These are phyloP conservation scores for Colletotrichum salicis DNA, from an alignment of 2,329 filamentous ascomycete species.

Conservation along the genomic window DNA sequence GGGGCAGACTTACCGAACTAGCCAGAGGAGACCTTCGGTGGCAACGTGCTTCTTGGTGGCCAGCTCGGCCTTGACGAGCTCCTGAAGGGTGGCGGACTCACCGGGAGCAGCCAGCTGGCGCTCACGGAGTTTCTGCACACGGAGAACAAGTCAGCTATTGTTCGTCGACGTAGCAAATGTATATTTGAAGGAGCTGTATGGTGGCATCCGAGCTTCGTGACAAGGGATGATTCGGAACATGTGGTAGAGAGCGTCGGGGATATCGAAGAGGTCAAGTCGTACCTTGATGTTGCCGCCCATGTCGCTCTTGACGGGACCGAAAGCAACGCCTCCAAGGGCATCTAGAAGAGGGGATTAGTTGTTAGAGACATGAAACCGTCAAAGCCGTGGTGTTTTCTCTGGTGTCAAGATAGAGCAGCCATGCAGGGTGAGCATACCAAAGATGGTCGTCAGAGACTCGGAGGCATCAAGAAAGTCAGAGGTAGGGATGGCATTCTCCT, in stretches of 20 bases:
- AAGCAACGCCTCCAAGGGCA: conserved; percentile 76
- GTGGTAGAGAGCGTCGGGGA: conserved; percentile 6
- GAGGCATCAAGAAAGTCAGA: conserved; percentile 90
- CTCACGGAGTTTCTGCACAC: conserved; percentile 83
- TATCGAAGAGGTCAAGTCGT: conserved; percentile 37
- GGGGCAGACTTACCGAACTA: conserved; percentile 74
- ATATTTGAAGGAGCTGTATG: not conserved
- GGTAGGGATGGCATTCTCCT: conserved; percentile 83
- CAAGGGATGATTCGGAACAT: conserved; percentile 18
- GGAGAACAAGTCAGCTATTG: not conserved
- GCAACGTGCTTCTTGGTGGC: conserved; percentile 90
- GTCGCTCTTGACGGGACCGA: conserved; percentile 90
- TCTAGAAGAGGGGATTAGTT: conserved; percentile 53
- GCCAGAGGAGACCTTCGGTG: conserved; percentile 90
- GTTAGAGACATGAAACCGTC: conserved; percentile 11
- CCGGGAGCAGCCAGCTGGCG: conserved; percentile 81
- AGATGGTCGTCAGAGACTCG: conserved; percentile 86
- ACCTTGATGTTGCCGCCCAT: conserved; percentile 93
- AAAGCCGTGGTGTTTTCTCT: not conserved
- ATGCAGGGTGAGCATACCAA: conserved; percentile 65
- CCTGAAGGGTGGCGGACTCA: conserved; percentile 86
- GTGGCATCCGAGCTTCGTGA: not conserved
- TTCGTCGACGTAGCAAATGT: not conserved
- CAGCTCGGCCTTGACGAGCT: conserved; percentile 86
- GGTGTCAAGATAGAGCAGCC: not conserved